A percentile compares a stretch with the other conserved stretches of the same genome.
Evolutionary conservation across 176 grass and related monocot species (phyloP).

Genomic region (Oryza meridionalis): DNA sequence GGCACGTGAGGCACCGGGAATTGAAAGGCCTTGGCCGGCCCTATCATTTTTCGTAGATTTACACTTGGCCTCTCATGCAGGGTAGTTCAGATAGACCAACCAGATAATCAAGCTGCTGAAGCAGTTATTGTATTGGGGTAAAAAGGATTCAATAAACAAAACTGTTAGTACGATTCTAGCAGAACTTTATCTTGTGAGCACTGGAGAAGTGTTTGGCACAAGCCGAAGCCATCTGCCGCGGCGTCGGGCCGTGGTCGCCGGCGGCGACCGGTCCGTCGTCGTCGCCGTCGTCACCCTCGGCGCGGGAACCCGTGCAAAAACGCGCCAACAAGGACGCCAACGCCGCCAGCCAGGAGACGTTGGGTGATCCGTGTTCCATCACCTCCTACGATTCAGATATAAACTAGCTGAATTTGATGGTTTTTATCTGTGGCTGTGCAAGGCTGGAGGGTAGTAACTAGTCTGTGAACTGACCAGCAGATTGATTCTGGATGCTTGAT

Average conservation of each 20-base stretch:
- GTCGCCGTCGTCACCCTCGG: neutral
- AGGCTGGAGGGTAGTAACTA: neutral
- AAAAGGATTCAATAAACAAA: neutral
- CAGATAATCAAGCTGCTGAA: neutral
- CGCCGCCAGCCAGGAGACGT: constrained; percentile 19
- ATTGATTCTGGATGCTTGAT: neutral
- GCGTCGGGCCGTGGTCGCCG: neutral
- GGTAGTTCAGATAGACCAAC: neutral
- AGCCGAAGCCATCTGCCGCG: constrained; percentile 7
- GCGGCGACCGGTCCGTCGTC: neutral
- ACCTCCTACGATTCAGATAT: neutral
- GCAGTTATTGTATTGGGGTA: neutral
- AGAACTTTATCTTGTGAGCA: constrained; percentile 27
- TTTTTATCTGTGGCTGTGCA: neutral
- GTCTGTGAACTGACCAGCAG: neutral
- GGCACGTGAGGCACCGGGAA: constrained; percentile 40
- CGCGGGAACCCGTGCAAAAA: constrained; percentile 23
- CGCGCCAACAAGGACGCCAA: constrained; percentile 40
- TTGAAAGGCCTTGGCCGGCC: neutral
- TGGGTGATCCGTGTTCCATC: constrained; percentile 16
- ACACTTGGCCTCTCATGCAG: neutral
- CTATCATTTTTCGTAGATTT: neutral
- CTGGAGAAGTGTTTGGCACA: constrained; percentile 19
- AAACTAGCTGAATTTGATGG: neutral
- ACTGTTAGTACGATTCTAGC: neutral